Percentiles rank a stretch among this genome's conserved stretches.
Evolutionary conservation across 257 asterid species (phyloP).

Genomic region (Mitragyna speciosa): DNA sequence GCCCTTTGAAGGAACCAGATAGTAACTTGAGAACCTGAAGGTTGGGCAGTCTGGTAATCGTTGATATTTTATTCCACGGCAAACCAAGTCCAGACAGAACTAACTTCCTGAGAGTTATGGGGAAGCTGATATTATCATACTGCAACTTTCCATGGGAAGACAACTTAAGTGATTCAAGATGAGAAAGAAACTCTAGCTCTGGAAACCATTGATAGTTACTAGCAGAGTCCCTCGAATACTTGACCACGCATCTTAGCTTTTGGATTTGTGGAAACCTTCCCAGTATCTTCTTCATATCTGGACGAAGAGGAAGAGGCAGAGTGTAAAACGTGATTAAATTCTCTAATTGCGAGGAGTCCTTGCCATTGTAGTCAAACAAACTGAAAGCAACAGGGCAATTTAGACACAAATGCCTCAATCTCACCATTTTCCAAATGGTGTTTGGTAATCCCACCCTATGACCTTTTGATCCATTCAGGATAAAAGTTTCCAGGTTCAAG

Average conservation of each 20-base stretch:
- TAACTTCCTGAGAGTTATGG: conserved; percentile 11
- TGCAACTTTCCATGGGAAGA: neutral
- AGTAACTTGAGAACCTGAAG: conserved; percentile 11
- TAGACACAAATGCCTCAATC: neutral
- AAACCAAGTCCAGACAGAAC: neutral
- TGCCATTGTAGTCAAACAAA: neutral
- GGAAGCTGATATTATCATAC: neutral
- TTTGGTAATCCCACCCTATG: neutral
- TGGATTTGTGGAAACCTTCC: neutral
- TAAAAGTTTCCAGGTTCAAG: conserved; percentile 8
- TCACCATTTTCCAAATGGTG: conserved; percentile 3
- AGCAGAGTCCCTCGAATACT: neutral
- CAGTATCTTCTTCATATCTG: neutral
- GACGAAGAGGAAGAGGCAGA: neutral
- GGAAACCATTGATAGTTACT: neutral
- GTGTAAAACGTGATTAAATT: conserved; percentile 15
- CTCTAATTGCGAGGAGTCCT: too few species aligned
- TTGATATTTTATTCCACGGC: neutral
- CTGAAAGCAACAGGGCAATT: neutral
- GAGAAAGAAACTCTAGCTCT: neutral
- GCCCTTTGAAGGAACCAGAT: neutral
- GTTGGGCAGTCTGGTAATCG: neutral
- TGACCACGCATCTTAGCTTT: neutral
- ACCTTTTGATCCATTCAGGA: neutral
- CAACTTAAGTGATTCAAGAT: conserved; percentile 2